Evolutionary conservation across 192 early-diverging fungal species (phyloP).

Genomic region (Coemansia sp.): DNA sequence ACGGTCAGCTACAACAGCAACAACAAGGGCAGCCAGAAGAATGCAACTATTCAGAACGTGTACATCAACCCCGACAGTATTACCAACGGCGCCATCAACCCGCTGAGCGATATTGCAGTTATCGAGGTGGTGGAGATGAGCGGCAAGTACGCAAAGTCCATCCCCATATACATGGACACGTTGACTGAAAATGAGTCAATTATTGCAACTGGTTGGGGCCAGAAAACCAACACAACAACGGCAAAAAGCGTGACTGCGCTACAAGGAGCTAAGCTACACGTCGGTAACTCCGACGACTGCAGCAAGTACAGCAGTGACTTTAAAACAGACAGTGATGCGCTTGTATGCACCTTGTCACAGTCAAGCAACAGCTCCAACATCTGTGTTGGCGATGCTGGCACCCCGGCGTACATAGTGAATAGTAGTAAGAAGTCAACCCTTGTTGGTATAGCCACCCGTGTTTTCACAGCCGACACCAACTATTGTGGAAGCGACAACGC

Average conservation of each 20-base stretch:
- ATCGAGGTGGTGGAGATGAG: conserved; percentile 5
- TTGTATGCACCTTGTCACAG: conserved; percentile 15
- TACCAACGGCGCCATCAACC: neutral
- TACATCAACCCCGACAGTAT: conserved; percentile 4
- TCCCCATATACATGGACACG: conserved; percentile 11
- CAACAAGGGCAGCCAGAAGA: neutral
- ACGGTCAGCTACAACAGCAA: conserved; percentile 19
- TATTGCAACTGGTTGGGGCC: conserved; percentile 24
- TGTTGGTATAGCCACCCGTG: conserved; percentile 19
- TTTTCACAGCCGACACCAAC: neutral
- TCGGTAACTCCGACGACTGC: conserved; percentile 13
- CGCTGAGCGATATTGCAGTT: conserved; percentile 20
- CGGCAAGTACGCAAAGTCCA: neutral
- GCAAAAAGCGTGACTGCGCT: neutral
- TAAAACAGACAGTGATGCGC: conserved; percentile 3
- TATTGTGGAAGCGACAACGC: conserved; percentile 15
- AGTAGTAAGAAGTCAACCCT: neutral
- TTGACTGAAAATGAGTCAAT: conserved; percentile 10
- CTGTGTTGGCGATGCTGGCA: conserved; percentile 22
- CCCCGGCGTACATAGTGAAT: conserved; percentile 3
- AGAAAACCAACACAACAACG: neutral
- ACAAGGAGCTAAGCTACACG: neutral
- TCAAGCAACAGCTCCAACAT: neutral
- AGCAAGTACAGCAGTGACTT: conserved; percentile 5
- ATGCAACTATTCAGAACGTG: conserved; percentile 4